Evolutionary conservation across 257 asterid genomes (phyloP), one percentile per base, ranked within the genome.

Genomic region (Solanum sejunctum): DNA sequence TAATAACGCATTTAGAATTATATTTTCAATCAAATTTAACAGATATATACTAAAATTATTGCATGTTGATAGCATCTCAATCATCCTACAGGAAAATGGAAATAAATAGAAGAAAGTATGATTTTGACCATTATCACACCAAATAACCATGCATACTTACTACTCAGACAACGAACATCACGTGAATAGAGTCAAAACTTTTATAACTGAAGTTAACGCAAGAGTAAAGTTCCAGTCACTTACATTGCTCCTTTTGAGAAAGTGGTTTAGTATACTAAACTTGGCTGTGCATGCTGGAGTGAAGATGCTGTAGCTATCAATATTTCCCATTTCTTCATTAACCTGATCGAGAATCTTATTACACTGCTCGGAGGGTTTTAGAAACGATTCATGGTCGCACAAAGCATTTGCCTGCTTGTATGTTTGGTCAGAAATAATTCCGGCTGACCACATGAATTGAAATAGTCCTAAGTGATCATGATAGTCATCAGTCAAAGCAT

Each of bases 381-480:
- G 55, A 89, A 91, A 95, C 12, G 98, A 91, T 73, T 91, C 84
- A 58, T 52, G 85, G 84, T 92, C 94, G 21, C 99, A 97, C 52
- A 81, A 51, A 52, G 81, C 12, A 66, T 95, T 94, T 88, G 95
- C 88, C 89, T 86, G 89, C 94, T 92, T 95, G 95, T 86, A 93
- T 66, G 98, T 97, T 92, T 93, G 94, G 86, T 97, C 99, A 43
- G 99, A 97, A 89, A 95, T 95, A 93, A 97, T 85, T 75, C 99
- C 99, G 83, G 90, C 88, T 7, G 98, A 88, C 98, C 98, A 97
- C 97, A 93, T 84, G 85, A 91, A 97, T 73, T 95, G 94, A 77
- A 93, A 97, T 70, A 91, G 87, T 84, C 99, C 99, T 63, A 93
- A 75, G 88, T 93, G 88, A 86, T 97, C 99, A 83, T 95, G 94